Conservation (phyloP, 164 flowering plant species). For the Kingdonia uniflora region DNA sequence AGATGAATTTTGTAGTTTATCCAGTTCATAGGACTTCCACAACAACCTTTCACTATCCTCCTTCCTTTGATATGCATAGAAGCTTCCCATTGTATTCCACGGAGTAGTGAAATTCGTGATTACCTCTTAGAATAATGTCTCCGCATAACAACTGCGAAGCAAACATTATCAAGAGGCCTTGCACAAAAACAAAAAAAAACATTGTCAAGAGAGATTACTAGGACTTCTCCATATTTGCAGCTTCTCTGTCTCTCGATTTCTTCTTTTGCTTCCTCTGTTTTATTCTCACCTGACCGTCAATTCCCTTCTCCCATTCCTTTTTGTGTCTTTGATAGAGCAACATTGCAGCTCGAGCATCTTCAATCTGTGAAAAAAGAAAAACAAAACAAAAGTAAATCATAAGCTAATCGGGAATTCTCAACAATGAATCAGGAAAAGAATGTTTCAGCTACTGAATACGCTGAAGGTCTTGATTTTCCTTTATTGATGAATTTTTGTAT, state of each 20-base stretch:
- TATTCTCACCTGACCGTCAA: not conserved
- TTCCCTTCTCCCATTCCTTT: constrained; percentile 46
- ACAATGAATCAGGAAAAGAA: not conserved
- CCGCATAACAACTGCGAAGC: too few species aligned
- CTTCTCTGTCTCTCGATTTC: not conserved
- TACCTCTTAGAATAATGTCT: too few species aligned
- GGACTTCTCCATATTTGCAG: not conserved
- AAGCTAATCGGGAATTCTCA: not conserved
- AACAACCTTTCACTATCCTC: too few species aligned
- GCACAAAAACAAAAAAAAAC: too few species aligned
- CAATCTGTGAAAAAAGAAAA: constrained; percentile 37
- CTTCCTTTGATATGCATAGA: too few species aligned
- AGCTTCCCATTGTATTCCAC: too few species aligned
- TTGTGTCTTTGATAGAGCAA: constrained; percentile 59
- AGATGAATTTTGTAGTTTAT: too few species aligned
- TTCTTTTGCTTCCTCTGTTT: not conserved
- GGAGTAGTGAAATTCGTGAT: too few species aligned
- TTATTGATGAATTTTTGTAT: too few species aligned
- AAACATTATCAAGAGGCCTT: too few species aligned
- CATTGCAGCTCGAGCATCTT: constrained; percentile 92
- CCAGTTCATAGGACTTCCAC: too few species aligned
- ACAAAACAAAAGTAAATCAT: not conserved
- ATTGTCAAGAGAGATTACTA: too few species aligned
- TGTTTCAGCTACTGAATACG: not conserved
- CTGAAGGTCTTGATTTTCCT: not conserved